Conservation (phyloP, 2,329 filamentous ascomycete genomes). For the Basipetospora sp. region DNA sequence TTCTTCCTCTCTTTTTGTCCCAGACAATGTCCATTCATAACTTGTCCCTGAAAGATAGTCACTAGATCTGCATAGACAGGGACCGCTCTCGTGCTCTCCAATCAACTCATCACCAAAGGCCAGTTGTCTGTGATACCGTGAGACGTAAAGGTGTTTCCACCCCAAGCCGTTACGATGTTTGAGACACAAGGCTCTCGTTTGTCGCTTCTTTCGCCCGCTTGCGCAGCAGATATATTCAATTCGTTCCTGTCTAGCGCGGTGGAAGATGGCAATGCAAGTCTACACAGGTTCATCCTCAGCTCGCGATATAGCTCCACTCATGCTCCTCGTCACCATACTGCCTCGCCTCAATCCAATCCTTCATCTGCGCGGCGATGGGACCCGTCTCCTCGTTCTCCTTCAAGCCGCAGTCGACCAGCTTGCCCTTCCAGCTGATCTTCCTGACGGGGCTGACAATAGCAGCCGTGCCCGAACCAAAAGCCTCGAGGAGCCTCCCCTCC, state of each 20-base stretch:
- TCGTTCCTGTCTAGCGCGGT: too few species aligned
- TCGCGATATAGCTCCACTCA: slow-evolving; percentile 60
- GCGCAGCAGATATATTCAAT: too few species aligned
- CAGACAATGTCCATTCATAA: too few species aligned
- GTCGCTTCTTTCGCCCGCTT: too few species aligned
- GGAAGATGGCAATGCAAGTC: too few species aligned
- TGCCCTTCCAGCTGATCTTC: slow-evolving; percentile 75
- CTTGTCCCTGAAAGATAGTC: background rate
- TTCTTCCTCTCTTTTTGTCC: background rate
- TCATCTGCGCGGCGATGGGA: slow-evolving; percentile 71
- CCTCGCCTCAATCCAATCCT: slow-evolving; percentile 89
- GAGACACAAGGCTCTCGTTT: too few species aligned
- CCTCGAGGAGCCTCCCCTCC: slow-evolving; percentile 79
- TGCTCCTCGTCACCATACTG: slow-evolving; percentile 92
- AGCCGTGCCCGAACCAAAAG: slow-evolving; percentile 86
- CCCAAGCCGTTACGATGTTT: too few species aligned
- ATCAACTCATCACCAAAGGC: too few species aligned
- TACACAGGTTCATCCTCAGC: slow-evolving; percentile 12
- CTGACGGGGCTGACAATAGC: slow-evolving; percentile 86
- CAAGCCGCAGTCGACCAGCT: slow-evolving; percentile 70
- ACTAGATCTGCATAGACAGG: slow-evolving; percentile 2
- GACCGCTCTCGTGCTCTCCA: too few species aligned
- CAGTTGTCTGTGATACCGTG: too few species aligned
- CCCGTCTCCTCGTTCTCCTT: slow-evolving; percentile 72
- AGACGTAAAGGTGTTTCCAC: too few species aligned